Evolutionary conservation across 768 basidiomycete species (phyloP), one percentile per base, ranked within the genome.

Genomic region (Albatrellus ellisii): DNA sequence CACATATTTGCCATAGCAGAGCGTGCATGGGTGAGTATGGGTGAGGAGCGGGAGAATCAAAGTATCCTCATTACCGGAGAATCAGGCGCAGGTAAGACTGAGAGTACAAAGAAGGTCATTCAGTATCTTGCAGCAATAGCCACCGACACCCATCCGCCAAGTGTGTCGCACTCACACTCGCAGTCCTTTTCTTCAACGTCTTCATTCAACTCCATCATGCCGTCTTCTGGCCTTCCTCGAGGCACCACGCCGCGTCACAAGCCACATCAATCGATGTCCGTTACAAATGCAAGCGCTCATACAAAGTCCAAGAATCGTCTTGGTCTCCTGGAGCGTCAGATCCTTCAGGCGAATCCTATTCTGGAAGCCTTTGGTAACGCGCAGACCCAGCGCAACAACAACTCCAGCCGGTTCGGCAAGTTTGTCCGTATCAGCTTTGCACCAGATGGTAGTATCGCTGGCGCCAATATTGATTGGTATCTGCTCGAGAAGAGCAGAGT

Each of bases 51-150:
- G 39, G 94, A 98, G 62, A 90, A 90, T 51, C 95, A 99, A 62
- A 94, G 90, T 56, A 92, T 99, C 44, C 72, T 99, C 24, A 97
- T 99, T 62, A 99, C 95, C 87, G 95, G 95, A 32, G 95, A 99
- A 68, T 98, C 95, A 6, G 95, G 95, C 26, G 95, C 95, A 3
- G 95, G 95, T 33, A 99, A 98, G 69, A 99, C 95, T 2, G 95
- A 98, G 58, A 98, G 94, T 63, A 87, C 85, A 11, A 98, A 99
- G 72, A 98, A 98, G 56, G 94, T 98, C 54, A 99, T 99, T 42
- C 95, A 98, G 59, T 99, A 98, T 62, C 77, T 99, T 31, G 94
- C 95, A 1, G 89, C 95, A 6, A 97, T 98, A 51, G 95, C 95
- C 2, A 77, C 87, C 9, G 87, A 91, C 52, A 67, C 73, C 1